phyloP scores from a whole-genome alignment of 108 stramenopile species.

The Craspedostauros australis region DNA sequence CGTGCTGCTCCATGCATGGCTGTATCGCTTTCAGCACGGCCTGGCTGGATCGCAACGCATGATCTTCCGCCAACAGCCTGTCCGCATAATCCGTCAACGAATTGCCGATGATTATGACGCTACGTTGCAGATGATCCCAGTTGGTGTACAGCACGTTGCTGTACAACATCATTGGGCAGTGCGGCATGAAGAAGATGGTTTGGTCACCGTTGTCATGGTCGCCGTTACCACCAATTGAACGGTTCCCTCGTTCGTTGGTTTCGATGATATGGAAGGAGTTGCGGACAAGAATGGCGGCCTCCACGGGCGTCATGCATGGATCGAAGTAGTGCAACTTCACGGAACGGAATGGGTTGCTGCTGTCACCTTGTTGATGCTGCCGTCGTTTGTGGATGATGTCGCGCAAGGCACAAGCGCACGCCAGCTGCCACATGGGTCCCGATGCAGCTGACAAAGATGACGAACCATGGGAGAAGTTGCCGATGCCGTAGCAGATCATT shows the following conservation, averaged over 20 bases:
- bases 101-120: slow-evolving; percentile 29
- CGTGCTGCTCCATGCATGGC: slow-evolving; percentile 15
- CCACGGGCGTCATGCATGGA: slow-evolving; percentile 23
- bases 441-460: slow-evolving; percentile 8
- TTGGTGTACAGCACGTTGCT: slow-evolving; percentile 31
- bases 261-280: slow-evolving; percentile 14
- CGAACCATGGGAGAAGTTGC: slow-evolving; percentile 35
- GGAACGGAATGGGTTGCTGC: neutral
- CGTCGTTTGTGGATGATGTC: neutral
- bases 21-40: slow-evolving; percentile 9
- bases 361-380: neutral
- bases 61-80: slow-evolving; percentile 14
- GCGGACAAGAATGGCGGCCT: slow-evolving; percentile 10
- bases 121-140: slow-evolving; percentile 14
- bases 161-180: slow-evolving; percentile 36
- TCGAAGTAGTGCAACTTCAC: slow-evolving; percentile 30
- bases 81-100: slow-evolving; percentile 16
- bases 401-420: slow-evolving; percentile 8
- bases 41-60: slow-evolving; percentile 2
- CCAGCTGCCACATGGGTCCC: slow-evolving; percentile 38
- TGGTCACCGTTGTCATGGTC: neutral
- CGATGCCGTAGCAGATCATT: slow-evolving; percentile 48
- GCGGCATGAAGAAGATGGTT: slow-evolving; percentile 50
- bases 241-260: slow-evolving; percentile 31
- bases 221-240: too few relatives aligned